These are phyloP conservation scores for Ustilago nuda DNA, from an alignment of 1,284 basidiomycete species.

Conservation along the genomic window DNA sequence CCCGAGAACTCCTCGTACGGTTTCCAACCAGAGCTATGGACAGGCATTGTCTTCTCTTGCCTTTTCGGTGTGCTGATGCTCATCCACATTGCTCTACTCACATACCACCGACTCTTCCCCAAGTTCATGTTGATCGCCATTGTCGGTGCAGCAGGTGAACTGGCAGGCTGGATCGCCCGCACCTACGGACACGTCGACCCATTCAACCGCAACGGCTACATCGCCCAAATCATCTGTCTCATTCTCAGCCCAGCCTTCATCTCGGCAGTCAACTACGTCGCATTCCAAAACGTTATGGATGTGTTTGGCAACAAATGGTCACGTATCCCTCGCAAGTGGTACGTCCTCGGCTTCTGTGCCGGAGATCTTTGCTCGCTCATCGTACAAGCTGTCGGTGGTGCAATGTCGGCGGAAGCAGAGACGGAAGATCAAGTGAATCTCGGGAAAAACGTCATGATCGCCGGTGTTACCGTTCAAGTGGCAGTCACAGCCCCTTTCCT, in stretches of 20 bases:
- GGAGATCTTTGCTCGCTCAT: slow-evolving; percentile 48
- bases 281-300: slow-evolving; percentile 46
- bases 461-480: slow-evolving; percentile 47
- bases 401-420: slow-evolving; percentile 31
- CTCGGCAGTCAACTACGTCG: slow-evolving; percentile 51
- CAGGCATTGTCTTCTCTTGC: slow-evolving; percentile 36
- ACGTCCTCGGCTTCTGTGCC: slow-evolving; percentile 40
- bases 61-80: slow-evolving; percentile 35
- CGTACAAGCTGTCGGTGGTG: slow-evolving; percentile 47
- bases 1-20: slow-evolving; percentile 37
- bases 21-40: slow-evolving; percentile 43
- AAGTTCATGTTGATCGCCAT: slow-evolving; percentile 42
- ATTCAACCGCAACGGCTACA: slow-evolving; percentile 43
- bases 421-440: slow-evolving; percentile 13
- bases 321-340: slow-evolving; percentile 43
- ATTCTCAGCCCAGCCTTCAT: slow-evolving; percentile 53
- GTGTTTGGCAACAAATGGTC: slow-evolving; percentile 46
- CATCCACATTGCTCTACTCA: slow-evolving; percentile 27
- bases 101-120: slow-evolving; percentile 28
- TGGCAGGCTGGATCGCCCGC: slow-evolving; percentile 42
- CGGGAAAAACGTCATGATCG: slow-evolving; percentile 44
- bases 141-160: slow-evolving; percentile 37
- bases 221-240: slow-evolving; percentile 51
- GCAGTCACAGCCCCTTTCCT: slow-evolving; percentile 47
- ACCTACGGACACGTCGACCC: slow-evolving; percentile 32